Evolutionary conservation across 495 filamentous ascomycete genomes (phyloP).

Genomic region (Entonaema liquescens): DNA sequence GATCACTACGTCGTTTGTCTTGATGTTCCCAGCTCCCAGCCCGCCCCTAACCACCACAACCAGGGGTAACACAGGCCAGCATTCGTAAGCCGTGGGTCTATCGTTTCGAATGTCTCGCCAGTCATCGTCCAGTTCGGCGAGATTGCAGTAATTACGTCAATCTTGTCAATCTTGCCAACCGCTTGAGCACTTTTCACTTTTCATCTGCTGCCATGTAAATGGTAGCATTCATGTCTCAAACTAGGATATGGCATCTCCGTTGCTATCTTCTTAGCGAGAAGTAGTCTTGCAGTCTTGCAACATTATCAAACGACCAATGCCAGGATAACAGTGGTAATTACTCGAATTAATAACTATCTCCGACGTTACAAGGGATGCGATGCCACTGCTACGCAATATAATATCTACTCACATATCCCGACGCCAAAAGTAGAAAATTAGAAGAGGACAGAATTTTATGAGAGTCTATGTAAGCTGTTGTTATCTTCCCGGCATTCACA

Average conservation of each 20-base stretch:
- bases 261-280: neutral
- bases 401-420: constrained; percentile 16
- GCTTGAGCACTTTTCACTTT: neutral
- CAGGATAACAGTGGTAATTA: constrained; percentile 12
- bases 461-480: neutral
- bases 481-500: constrained; percentile 18
- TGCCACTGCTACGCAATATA: constrained; percentile 5
- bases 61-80: constrained; percentile 38
- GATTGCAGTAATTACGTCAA: constrained; percentile 36
- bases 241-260: neutral
- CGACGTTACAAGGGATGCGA: constrained; percentile 17
- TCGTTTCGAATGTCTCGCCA: constrained; percentile 37
- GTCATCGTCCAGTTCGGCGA: constrained; percentile 29
- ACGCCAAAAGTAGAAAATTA: neutral
- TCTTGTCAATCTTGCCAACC: constrained; percentile 6
- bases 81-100: constrained; percentile 43
- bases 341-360: constrained; percentile 27
- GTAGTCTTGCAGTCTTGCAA: neutral
- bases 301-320: constrained; percentile 10
- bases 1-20: constrained; percentile 41
- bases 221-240: constrained; percentile 31
- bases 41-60: constrained; percentile 15
- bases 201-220: constrained; percentile 4
- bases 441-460: neutral
- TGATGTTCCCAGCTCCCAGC: constrained; percentile 16